Conservation (phyloP, 202 grass and related monocot species). For the Zoysia matrella region DNA sequence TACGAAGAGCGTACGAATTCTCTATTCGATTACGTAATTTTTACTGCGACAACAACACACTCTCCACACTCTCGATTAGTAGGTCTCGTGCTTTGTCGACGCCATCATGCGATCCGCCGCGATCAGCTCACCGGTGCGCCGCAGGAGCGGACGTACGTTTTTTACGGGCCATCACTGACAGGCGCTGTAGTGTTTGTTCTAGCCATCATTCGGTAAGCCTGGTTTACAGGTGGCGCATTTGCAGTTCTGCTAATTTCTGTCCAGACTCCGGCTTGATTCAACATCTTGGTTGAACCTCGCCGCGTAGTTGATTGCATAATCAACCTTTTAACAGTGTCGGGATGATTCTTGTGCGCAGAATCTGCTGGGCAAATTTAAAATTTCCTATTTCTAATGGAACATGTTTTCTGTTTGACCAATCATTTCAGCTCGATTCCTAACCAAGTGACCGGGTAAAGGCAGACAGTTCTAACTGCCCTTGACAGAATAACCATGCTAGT, state of each 20-base stretch:
- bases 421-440: not conserved
- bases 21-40: too few species aligned
- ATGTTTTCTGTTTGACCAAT: not conserved
- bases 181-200: not conserved
- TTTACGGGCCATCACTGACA: not conserved
- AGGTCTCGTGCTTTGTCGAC: conserved; percentile 16
- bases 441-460: not conserved
- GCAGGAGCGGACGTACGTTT: not conserved
- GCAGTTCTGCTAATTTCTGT: not conserved
- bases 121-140: not conserved
- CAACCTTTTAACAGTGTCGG: not conserved
- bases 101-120: conserved; percentile 33
- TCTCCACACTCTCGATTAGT: not conserved
- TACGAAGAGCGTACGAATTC: too few species aligned
- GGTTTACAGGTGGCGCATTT: conserved; percentile 38
- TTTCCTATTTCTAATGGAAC: not conserved
- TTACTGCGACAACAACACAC: too few species aligned
- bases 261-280: conserved; percentile 1
- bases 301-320: not conserved
- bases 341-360: not conserved
- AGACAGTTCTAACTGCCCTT: not conserved
- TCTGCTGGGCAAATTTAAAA: not conserved
- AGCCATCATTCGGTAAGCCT: not conserved
- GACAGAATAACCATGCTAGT: too few species aligned
- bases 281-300: not conserved